Evolutionary conservation across 768 basidiomycete species (phyloP).

Genomic region (Coprinellus micaceus): DNA sequence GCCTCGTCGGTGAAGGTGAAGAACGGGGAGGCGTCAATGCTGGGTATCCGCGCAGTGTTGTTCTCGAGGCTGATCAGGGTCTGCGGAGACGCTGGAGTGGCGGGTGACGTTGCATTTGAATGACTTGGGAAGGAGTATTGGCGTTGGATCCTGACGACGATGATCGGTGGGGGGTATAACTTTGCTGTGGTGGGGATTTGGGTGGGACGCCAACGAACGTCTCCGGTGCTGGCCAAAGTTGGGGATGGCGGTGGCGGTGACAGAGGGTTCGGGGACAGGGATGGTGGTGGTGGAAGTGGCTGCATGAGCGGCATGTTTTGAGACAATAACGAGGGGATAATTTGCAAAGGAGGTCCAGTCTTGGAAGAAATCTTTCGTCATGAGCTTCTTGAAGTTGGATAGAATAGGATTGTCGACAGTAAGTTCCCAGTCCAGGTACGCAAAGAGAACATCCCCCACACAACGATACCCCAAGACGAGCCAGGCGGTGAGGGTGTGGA

Average conservation of each 20-base stretch:
- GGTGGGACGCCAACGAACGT: slow-evolving; percentile 26
- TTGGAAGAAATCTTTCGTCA: slow-evolving; percentile 53
- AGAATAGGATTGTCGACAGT: slow-evolving; percentile 66
- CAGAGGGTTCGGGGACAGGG: slow-evolving; percentile 38
- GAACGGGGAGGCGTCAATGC: slow-evolving; percentile 36
- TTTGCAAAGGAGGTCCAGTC: slow-evolving; percentile 55
- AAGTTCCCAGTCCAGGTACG: slow-evolving; percentile 87
- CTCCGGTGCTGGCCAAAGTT: slow-evolving; percentile 38
- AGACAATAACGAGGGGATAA: slow-evolving; percentile 57
- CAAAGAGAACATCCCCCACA: slow-evolving; percentile 78
- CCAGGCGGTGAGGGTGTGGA: too few relatives aligned
- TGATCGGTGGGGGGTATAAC: slow-evolving; percentile 20
- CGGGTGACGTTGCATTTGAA: slow-evolving; percentile 53
- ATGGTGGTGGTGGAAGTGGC: slow-evolving; percentile 36
- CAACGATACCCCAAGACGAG: slow-evolving; percentile 88
- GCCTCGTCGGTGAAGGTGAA: slow-evolving; percentile 33
- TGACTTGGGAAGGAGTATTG: slow-evolving; percentile 58
- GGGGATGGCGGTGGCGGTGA: slow-evolving; percentile 45
- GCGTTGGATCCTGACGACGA: slow-evolving; percentile 54
- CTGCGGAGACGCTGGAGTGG: slow-evolving; percentile 58
- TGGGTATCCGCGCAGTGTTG: slow-evolving; percentile 45
- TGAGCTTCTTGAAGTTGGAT: slow-evolving; percentile 54
- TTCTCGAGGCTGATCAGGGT: slow-evolving; percentile 55
- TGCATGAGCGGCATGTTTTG: slow-evolving; percentile 51
- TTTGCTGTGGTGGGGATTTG: slow-evolving; percentile 17